Evolutionary conservation across 208 protist genomes (phyloP).

Genomic region (Porcisia deanei): DNA sequence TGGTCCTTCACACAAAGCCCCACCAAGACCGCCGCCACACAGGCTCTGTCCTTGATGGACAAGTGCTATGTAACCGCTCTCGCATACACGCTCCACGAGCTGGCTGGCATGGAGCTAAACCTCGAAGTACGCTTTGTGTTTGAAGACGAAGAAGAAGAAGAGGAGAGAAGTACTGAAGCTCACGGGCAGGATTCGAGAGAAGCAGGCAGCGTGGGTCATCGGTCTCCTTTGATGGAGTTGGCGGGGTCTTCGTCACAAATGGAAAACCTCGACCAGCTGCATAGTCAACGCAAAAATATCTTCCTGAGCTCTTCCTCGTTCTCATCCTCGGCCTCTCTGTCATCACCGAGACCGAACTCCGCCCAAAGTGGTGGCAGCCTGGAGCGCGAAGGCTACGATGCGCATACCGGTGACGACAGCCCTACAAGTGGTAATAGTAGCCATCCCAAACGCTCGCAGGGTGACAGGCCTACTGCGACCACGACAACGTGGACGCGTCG

Average conservation of each 20-base stretch:
- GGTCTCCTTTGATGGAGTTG: background rate
- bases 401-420: background rate
- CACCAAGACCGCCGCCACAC: constrained; percentile 10
- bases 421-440: background rate
- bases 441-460: background rate
- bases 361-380: background rate
- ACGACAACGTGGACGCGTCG: constrained; percentile 7
- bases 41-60: constrained; percentile 23
- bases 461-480: background rate
- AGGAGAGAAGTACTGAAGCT: constrained; percentile 4
- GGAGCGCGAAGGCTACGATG: background rate
- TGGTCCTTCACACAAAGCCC: constrained; percentile 6
- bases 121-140: constrained; percentile 19
- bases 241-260: background rate
- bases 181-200: background rate
- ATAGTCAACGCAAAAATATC: constrained; percentile 14
- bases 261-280: background rate
- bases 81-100: constrained; percentile 23
- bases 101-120: constrained; percentile 11
- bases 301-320: constrained; percentile 31
- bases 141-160: constrained; percentile 24
- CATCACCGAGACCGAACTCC: background rate
- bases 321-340: background rate
- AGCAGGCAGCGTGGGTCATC: background rate
- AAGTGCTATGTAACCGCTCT: constrained; percentile 20